Percentiles rank a stretch among this genome's conserved stretches.
Evolutionary conservation across 345 rosid species (phyloP).

Genomic region (Melastoma malabathricum): DNA sequence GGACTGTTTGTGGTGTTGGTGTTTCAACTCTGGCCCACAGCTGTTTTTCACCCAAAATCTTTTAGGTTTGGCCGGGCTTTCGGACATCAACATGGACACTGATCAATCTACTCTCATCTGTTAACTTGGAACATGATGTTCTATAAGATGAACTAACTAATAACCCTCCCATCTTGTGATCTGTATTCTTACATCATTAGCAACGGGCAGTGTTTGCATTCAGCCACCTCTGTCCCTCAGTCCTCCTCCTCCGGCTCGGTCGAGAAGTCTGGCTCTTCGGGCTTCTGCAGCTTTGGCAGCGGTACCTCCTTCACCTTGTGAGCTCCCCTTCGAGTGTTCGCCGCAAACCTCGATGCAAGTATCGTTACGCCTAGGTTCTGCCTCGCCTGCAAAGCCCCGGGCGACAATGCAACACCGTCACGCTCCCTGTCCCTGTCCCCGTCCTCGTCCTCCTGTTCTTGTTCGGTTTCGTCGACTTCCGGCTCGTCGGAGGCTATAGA

Average conservation of each 20-base stretch:
- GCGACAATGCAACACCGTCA: not conserved
- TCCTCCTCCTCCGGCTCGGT: constrained; percentile 34
- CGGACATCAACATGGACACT: too few relatives aligned
- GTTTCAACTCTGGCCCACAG: too few relatives aligned
- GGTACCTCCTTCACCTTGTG: constrained; percentile 38
- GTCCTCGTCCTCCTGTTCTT: constrained; percentile 6
- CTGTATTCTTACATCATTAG: too few relatives aligned
- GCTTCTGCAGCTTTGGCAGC: constrained; percentile 48
- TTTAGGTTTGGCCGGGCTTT: too few relatives aligned
- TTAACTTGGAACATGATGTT: too few relatives aligned
- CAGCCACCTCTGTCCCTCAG: too few relatives aligned
- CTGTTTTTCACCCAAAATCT: too few relatives aligned
- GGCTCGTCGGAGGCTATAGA: constrained; percentile 9
- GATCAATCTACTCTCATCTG: too few relatives aligned
- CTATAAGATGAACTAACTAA: too few relatives aligned
- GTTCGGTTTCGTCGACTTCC: constrained; percentile 5
- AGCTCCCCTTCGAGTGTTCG: constrained; percentile 53
- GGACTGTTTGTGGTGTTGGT: too few relatives aligned
- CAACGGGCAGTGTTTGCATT: too few relatives aligned
- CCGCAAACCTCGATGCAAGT: constrained; percentile 61
- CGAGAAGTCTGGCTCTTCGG: constrained; percentile 80
- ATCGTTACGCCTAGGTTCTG: constrained; percentile 39
- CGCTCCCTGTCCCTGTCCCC: constrained; percentile 13
- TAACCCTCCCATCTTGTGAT: too few relatives aligned
- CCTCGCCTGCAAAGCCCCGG: constrained; percentile 15